phyloP scores from a whole-genome alignment of 2,329 filamentous ascomycete species.

The Sodiomyces alkalinus region DNA sequence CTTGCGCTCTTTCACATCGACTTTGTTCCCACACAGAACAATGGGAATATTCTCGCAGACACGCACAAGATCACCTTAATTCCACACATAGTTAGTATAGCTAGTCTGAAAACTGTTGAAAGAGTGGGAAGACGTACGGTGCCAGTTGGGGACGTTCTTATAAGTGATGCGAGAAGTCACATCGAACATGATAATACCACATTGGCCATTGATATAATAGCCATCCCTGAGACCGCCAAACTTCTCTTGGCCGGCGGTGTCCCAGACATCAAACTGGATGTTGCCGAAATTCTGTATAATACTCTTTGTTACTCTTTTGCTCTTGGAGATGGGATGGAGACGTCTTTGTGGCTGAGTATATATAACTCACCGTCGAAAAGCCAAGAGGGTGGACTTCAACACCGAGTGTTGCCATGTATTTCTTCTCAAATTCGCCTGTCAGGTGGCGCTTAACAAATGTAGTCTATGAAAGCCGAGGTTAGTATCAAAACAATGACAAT shows the following conservation, averaged over 20 bases:
- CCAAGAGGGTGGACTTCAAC: slow-evolving; percentile 97
- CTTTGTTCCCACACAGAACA: slow-evolving; percentile 97
- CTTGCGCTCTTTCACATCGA: slow-evolving; percentile 99
- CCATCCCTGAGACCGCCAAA: slow-evolving; percentile 98
- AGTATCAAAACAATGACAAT: not conserved
- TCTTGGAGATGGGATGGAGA: slow-evolving; percentile 22
- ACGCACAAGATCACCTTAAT: slow-evolving; percentile 82
- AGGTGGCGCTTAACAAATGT: slow-evolving; percentile 99
- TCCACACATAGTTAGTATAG: no score
- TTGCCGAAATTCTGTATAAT: slow-evolving; percentile 91
- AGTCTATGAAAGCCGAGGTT: slow-evolving; percentile 43
- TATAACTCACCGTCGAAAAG: slow-evolving; percentile 82
- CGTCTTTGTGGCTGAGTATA: no score
- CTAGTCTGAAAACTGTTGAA: no score
- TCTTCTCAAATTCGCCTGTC: slow-evolving; percentile 99
- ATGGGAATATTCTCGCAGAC: slow-evolving; percentile 99
- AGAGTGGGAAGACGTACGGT: slow-evolving; percentile 53
- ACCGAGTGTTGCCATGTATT: slow-evolving; percentile 99
- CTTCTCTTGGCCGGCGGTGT: slow-evolving; percentile 98
- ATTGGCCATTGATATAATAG: slow-evolving; percentile 99
- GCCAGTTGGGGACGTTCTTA: slow-evolving; percentile 99
- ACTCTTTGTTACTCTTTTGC: no score
- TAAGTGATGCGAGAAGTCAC: slow-evolving; percentile 99
- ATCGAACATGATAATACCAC: slow-evolving; percentile 99
- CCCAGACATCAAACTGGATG: slow-evolving; percentile 99